These are phyloP conservation scores for Knoxia roxburghii DNA, from an alignment of 257 asterid species.

Conservation along the genomic window DNA sequence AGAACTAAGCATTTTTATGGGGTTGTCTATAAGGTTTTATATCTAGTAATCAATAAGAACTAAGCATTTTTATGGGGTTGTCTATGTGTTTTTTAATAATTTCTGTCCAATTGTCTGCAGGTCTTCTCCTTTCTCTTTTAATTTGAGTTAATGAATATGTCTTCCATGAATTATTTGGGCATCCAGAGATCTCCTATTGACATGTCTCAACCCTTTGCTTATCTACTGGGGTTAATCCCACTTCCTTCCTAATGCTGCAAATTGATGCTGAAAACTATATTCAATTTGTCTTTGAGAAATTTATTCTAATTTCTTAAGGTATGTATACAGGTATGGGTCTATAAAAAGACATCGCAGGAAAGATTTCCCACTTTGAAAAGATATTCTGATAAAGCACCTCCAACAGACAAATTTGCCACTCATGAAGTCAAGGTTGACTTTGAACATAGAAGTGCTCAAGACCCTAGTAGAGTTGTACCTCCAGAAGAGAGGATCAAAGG, in stretches of 20 bases:
- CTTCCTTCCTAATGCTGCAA: background rate
- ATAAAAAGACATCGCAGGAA: constrained; percentile 92
- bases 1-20: too few relatives aligned
- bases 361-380: constrained; percentile 81
- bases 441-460: constrained; percentile 60
- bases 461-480: constrained; percentile 67
- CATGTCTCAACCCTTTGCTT: too few relatives aligned
- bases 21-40: too few relatives aligned
- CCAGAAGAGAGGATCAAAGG: constrained; percentile 98
- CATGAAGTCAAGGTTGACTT: constrained; percentile 84
- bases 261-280: background rate
- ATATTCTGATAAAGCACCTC: constrained; percentile 89
- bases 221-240: too few relatives aligned
- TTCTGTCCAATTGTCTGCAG: too few relatives aligned
- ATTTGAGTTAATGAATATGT: too few relatives aligned
- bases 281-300: background rate
- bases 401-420: constrained; percentile 83
- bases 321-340: constrained; percentile 77
- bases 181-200: too few relatives aligned
- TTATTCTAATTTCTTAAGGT: background rate
- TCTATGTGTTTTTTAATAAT: too few relatives aligned
- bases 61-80: too few relatives aligned
- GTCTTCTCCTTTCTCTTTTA: too few relatives aligned
- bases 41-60: too few relatives aligned
- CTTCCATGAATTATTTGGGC: too few relatives aligned